phyloP scores from a whole-genome alignment of 2,329 filamentous ascomycete genomes.

The Xylogone sp. region DNA sequence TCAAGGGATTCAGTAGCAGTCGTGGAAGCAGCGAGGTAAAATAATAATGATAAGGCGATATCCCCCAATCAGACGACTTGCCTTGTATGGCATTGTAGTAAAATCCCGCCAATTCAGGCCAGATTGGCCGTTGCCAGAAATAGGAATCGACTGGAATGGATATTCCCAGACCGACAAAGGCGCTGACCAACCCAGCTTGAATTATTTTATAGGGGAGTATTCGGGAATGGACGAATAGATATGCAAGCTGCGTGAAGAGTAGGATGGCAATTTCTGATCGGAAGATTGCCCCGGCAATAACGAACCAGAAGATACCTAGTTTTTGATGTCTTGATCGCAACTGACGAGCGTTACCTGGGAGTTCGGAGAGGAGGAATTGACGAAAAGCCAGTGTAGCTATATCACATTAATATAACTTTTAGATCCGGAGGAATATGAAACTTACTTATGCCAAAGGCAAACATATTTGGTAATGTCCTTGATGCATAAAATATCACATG shows the following conservation, averaged over 20 bases:
- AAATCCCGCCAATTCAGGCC: slow-evolving; percentile 89
- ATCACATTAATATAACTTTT: slow-evolving; percentile 6
- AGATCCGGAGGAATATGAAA: slow-evolving; percentile 14
- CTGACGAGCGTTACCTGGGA: slow-evolving; percentile 26
- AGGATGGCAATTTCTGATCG: slow-evolving; percentile 85
- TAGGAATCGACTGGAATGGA: slow-evolving; percentile 82
- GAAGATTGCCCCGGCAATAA: slow-evolving; percentile 78
- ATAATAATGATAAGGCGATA: slow-evolving; percentile 82
- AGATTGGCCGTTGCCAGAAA: slow-evolving; percentile 85
- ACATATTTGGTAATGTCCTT: slow-evolving; percentile 91
- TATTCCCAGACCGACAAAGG: slow-evolving; percentile 60
- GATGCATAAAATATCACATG: slow-evolving; percentile 92
- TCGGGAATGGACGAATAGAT: slow-evolving; percentile 55
- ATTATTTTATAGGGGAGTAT: slow-evolving; percentile 57
- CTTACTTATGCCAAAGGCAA: slow-evolving; percentile 83
- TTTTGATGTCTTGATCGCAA: slow-evolving; percentile 46
- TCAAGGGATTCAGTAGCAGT: slow-evolving; percentile 76
- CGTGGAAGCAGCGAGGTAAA: slow-evolving; percentile 77
- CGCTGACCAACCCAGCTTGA: slow-evolving; percentile 61
- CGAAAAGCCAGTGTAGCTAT: slow-evolving; percentile 61
- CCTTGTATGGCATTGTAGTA: slow-evolving; percentile 87
- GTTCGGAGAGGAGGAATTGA: slow-evolving; percentile 38
- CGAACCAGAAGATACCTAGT: slow-evolving; percentile 69
- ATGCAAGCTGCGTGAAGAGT: slow-evolving; percentile 62
- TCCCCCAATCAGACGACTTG: slow-evolving; percentile 83